A percentile compares a stretch with the other conserved stretches of the same genome.
Evolutionary conservation across 371 early-diverging fungal species (phyloP).

Genomic region (Globomyces sp.): DNA sequence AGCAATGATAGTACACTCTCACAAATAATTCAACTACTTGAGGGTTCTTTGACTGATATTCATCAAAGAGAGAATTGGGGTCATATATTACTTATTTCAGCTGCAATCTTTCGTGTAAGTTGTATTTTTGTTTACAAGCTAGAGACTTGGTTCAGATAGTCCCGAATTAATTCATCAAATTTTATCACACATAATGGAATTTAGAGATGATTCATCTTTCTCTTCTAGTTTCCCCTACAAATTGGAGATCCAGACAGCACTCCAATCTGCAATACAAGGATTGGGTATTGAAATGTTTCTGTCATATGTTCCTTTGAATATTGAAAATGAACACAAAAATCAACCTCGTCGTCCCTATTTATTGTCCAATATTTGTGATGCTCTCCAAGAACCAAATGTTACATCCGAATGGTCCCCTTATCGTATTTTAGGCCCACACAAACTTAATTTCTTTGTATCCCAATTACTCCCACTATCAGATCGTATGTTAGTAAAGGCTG

Average conservation of each 20-base stretch:
- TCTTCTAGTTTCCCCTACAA: conserved; percentile 71
- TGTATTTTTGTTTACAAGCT: background rate
- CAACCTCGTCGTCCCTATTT: conserved; percentile 47
- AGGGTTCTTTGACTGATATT: conserved; percentile 46
- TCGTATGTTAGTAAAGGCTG: conserved; percentile 65
- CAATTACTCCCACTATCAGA: conserved; percentile 75
- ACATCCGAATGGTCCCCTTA: background rate
- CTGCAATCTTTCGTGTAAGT: conserved; percentile 64
- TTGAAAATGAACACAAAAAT: conserved; percentile 45
- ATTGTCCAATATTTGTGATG: conserved; percentile 37
- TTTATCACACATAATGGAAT: conserved; percentile 66
- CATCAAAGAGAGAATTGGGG: conserved; percentile 82
- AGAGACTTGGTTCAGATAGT: conserved; percentile 63
- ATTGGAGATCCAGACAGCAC: conserved; percentile 75
- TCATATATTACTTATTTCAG: conserved; percentile 70
- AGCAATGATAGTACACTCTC: conserved; percentile 11
- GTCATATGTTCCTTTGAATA: conserved; percentile 81
- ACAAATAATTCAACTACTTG: conserved; percentile 24
- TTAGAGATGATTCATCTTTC: conserved; percentile 71
- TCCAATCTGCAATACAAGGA: conserved; percentile 75
- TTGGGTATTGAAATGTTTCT: conserved; percentile 81
- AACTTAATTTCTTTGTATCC: conserved; percentile 72
- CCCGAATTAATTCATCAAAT: conserved; percentile 64
- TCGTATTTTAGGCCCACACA: conserved; percentile 62
- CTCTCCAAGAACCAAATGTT: conserved; percentile 31